Evolutionary conservation across 768 basidiomycete species (phyloP).

Genomic region (Suillus clintonianus): DNA sequence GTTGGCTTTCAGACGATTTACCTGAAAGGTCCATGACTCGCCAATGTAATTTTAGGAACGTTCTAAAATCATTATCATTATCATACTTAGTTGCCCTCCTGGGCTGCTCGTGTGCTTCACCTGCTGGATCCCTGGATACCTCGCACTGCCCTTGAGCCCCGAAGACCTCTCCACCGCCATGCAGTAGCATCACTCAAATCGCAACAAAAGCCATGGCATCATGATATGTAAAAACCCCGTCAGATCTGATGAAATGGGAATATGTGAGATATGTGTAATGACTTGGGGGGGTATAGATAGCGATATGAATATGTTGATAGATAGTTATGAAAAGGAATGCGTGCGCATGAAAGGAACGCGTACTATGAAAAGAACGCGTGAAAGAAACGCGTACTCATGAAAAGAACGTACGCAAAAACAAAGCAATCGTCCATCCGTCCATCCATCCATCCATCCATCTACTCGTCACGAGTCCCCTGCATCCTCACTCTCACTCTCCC

Average conservation of each 20-base stretch:
- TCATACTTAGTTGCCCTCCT: too few relatives aligned
- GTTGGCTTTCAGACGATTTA: too few relatives aligned
- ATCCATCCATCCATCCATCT: not conserved
- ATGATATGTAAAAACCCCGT: not conserved
- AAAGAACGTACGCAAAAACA: not conserved
- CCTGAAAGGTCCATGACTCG: too few relatives aligned
- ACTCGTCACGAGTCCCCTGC: not conserved
- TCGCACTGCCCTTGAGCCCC: too few relatives aligned
- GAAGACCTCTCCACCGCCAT: not conserved
- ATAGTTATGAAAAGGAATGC: not conserved
- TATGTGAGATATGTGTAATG: not conserved
- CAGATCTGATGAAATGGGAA: not conserved
- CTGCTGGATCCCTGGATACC: too few relatives aligned
- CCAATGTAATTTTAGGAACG: too few relatives aligned
- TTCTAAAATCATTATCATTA: too few relatives aligned
- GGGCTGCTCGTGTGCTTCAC: too few relatives aligned
- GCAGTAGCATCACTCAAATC: not conserved
- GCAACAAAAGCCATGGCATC: not conserved
- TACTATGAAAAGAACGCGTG: too few relatives aligned
- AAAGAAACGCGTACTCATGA: too few relatives aligned
- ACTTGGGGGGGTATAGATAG: slow-evolving; percentile 1
- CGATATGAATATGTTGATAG: slow-evolving; percentile 1
- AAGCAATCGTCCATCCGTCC: not conserved
- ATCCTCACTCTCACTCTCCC: slow-evolving; percentile 9
- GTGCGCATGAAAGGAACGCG: too few relatives aligned